A percentile compares a stretch with the other conserved stretches of the same genome.
Conservation (phyloP, 2,329 filamentous ascomycete species). For the Coniella vitis region DNA sequence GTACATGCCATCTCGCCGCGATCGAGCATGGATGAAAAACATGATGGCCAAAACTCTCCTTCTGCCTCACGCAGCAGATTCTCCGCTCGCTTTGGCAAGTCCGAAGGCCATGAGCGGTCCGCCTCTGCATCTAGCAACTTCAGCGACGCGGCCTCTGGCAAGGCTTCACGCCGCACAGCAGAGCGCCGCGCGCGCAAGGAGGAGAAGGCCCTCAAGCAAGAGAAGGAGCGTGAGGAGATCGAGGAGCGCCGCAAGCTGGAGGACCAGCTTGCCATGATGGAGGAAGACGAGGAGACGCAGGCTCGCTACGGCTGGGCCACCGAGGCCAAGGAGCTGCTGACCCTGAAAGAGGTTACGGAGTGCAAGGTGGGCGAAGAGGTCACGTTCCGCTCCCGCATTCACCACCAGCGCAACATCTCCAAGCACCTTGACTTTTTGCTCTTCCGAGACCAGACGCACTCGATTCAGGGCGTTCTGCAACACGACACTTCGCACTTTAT, state of each 20-base stretch:
- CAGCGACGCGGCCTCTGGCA: conserved; percentile 5
- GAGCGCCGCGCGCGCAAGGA: conserved; percentile 28
- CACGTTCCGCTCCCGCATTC: conserved; percentile 63
- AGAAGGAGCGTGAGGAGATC: conserved; percentile 21
- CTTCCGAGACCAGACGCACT: conserved; percentile 75
- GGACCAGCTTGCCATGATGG: conserved; percentile 24
- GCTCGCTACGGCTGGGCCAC: conserved; percentile 25
- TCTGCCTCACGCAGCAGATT: conserved; percentile 5
- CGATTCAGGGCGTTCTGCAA: conserved; percentile 76
- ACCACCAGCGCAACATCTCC: conserved; percentile 76
- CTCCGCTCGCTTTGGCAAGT: not conserved
- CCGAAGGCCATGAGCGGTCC: conserved; percentile 2
- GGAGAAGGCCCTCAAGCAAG: conserved; percentile 17
- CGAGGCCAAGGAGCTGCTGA: conserved; percentile 22
- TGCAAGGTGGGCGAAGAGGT: conserved; percentile 53
- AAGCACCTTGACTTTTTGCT: conserved; percentile 78
- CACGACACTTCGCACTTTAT: conserved; percentile 53
- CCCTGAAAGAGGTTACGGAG: conserved; percentile 42
- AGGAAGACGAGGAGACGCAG: conserved; percentile 25
- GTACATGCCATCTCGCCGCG: conserved; percentile 15
- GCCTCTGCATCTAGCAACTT: conserved; percentile 1
- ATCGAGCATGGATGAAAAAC: conserved; percentile 5
- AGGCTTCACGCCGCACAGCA: conserved; percentile 17
- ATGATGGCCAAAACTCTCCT: not conserved
- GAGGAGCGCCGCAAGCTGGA: conserved; percentile 28